Percentiles rank a stretch among this genome's conserved stretches.
Conservation (phyloP, 257 asterid species). For the Gardenia jasminoides region DNA sequence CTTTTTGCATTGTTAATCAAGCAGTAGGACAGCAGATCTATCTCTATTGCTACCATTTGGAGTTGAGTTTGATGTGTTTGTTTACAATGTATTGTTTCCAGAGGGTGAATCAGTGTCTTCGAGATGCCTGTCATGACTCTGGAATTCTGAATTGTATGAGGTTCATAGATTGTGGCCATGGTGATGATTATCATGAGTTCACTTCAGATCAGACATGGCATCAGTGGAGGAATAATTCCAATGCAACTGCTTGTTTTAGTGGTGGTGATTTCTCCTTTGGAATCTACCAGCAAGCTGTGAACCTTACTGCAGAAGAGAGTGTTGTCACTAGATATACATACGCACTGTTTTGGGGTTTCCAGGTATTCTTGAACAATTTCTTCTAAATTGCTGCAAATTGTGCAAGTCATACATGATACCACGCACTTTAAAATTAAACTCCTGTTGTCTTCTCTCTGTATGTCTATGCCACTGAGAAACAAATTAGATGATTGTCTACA, state of each 20-base stretch:
- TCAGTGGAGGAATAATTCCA: slow-evolving; percentile 47
- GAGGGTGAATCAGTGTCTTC: slow-evolving; percentile 91
- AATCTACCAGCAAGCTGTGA: slow-evolving; percentile 60
- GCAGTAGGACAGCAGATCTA: not conserved
- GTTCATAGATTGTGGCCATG: slow-evolving; percentile 74
- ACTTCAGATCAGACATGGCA: slow-evolving; percentile 34
- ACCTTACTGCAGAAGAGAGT: slow-evolving; percentile 47
- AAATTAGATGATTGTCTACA: not conserved
- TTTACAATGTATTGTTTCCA: slow-evolving; percentile 19
- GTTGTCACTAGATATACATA: slow-evolving; percentile 59
- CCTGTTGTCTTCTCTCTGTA: not conserved
- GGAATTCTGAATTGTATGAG: slow-evolving; percentile 32
- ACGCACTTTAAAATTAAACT: not conserved
- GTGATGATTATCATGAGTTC: slow-evolving; percentile 22
- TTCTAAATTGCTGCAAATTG: not conserved
- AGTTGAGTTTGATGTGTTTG: not conserved
- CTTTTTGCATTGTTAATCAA: not conserved
- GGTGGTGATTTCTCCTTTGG: slow-evolving; percentile 52
- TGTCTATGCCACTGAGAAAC: not conserved
- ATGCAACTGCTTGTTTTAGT: slow-evolving; percentile 66
- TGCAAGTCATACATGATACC: not conserved
- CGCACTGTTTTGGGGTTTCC: slow-evolving; percentile 97
- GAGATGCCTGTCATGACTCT: slow-evolving; percentile 57
- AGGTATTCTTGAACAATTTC: slow-evolving; percentile 49
- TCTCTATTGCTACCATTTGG: not conserved